phyloP scores from a whole-genome alignment of 2,329 filamentous ascomycete genomes.

The Fusarium tupiense region DNA sequence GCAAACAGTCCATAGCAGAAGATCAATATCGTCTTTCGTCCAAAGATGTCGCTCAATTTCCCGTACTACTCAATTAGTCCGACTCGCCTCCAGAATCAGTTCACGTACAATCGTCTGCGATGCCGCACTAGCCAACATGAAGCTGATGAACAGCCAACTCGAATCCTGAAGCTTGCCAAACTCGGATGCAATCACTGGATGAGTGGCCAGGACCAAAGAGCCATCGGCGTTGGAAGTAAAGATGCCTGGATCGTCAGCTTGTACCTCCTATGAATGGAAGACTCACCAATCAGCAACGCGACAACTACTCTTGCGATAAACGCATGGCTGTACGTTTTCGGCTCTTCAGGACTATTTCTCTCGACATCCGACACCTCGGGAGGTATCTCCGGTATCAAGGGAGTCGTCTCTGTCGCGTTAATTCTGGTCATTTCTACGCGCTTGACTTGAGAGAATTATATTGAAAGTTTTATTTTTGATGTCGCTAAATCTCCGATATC shows the following conservation, averaged over 20 bases:
- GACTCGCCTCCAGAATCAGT: accelerated
- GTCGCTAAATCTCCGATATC: neutral
- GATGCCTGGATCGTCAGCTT: conserved; percentile 39
- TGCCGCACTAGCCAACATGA: conserved; percentile 46
- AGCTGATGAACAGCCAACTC: conserved; percentile 51
- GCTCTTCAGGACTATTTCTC: neutral
- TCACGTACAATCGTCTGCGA: conserved; percentile 38
- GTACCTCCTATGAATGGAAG: accelerated
- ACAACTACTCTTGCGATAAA: neutral
- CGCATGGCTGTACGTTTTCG: neutral
- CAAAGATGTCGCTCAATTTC: conserved; percentile 45
- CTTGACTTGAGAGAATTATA: accelerated
- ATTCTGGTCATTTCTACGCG: neutral
- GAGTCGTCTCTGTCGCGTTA: neutral
- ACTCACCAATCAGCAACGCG: neutral
- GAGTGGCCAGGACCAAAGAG: conserved; percentile 73
- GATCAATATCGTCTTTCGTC: conserved; percentile 40
- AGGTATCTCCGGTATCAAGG: neutral
- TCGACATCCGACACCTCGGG: neutral
- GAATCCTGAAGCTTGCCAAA: conserved; percentile 66
- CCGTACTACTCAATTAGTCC: conserved; percentile 43
- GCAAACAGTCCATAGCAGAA: conserved; percentile 44
- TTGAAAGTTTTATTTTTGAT: neutral
- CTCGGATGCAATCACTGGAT: conserved; percentile 69
- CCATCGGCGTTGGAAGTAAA: conserved; percentile 73